Evolutionary conservation across 768 basidiomycete species (phyloP), one percentile per base, ranked within the genome.

Genomic region (Boletus subcaerulescens): DNA sequence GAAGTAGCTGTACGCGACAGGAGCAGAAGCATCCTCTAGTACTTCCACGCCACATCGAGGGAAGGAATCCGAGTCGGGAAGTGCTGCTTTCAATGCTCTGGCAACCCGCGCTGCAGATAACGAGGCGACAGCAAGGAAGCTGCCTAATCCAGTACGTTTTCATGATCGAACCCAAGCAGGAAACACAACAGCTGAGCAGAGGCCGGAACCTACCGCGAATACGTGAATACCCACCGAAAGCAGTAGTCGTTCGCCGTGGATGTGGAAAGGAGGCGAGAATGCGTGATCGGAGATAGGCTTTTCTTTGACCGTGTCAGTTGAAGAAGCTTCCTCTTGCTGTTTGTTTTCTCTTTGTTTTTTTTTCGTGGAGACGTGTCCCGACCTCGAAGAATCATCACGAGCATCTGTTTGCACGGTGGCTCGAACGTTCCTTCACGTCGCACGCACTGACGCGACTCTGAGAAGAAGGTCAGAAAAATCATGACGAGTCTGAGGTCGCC

Each of bases 161-260:
- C 53, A 50, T 36, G 56, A 47, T 53, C 5, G 53, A 49, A 57
- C 50, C 50, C 18, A 32, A 50, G 58, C 45, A 56, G 43, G 40
- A 53, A 43, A 58, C 39, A 46, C 53, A 39, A 54, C 41, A 10
- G 31, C 39, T 29, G 24, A 49, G 31, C 39, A 44, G 26, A 29
- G 26, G 26, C 26, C 26, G 26, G 26, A 29, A 29, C 26, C 26
- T 24, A 51, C 38, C 26, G 9, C 24, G 74, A 76, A 65, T 35
- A 24, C 61, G 81, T 83, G 80, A 71, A 86, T 77, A 48, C 76
- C 40, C 76, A 55, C 84, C 85, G 59, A 87, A 73, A 14, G 38
- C 18, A 38, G 83, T 63, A 0, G 85, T 45, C 81, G 9, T 84
- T 85, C 33, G 85, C 62, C 9, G 81, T 76, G 31, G 80, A 15